Evolutionary conservation across 768 basidiomycete genomes (phyloP).

Genomic region (Kwoniella newhampshirensis): DNA sequence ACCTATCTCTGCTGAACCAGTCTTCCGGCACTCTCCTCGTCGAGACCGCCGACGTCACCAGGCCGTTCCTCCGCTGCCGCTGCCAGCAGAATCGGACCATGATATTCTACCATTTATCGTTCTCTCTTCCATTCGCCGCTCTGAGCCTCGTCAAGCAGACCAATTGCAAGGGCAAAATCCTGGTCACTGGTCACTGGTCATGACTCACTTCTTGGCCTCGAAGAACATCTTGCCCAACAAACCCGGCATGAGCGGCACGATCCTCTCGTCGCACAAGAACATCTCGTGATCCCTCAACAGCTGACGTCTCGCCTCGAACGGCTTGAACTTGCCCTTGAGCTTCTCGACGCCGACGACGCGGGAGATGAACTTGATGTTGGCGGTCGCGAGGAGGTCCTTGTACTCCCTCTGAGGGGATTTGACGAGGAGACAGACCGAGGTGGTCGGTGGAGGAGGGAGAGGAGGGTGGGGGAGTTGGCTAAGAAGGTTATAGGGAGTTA

Average conservation of each 20-base stretch:
- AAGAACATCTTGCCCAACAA: constrained; percentile 89
- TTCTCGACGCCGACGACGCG: constrained; percentile 88
- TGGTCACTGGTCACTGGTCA: too few species aligned
- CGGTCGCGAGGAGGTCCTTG: constrained; percentile 78
- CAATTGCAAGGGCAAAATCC: too few species aligned
- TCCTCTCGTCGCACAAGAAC: constrained; percentile 89
- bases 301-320: constrained; percentile 62
- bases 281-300: constrained; percentile 84
- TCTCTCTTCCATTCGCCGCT: too few species aligned
- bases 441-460: constrained; percentile 75
- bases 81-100: too few species aligned
- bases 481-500: not conserved
- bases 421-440: constrained; percentile 81
- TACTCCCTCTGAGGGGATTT: constrained; percentile 96
- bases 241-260: constrained; percentile 81
- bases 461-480: constrained; percentile 62
- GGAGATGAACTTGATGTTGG: constrained; percentile 83
- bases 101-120: too few species aligned
- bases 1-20: too few species aligned
- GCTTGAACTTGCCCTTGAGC: constrained; percentile 84
- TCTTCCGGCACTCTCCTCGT: too few species aligned
- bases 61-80: too few species aligned
- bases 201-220: constrained; percentile 84
- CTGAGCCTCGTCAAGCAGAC: too few species aligned
- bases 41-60: too few species aligned